Base-by-base conservation (phyloP, 2,329 filamentous ascomycete genomes). In the Cryphonectria naterciae region DNA sequence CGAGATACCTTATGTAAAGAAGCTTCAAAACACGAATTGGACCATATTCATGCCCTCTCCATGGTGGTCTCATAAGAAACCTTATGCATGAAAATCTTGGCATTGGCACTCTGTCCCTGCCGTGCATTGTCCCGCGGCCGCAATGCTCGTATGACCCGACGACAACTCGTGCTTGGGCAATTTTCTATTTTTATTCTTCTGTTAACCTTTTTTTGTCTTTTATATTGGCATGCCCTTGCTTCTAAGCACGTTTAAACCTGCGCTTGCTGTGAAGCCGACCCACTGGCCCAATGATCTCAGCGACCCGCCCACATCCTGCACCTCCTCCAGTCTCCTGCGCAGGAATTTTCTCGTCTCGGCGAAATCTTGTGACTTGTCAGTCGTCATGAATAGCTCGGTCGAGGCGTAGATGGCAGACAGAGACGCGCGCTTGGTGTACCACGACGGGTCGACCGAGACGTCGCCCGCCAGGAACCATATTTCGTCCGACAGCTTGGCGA, bases 361-460 rank as follows among this genome's bases (percentile, higher is more conserved):
- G 76, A 93, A 96, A n/a, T 88, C 89, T 0, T 86, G 83, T 4
- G 91, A 94, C 72, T 84, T 86, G 81, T 98, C 96, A 71, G 92
- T 94, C 32, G 94, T 98, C 94, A 98, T 98, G 82, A 95, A 97
- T 6, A 98, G 84, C 82, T 99, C 96, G 69, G 91, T 88, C 46
- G 91, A 89, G 67, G 93, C 93, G 76, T 89, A 90, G 58, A 88
- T 84, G 75, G 86, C 81, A 46, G 87, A 87, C 13, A 89, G 80
- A 28, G 84, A 85, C 4, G 83, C 87, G 65, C 88, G 86, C 78
- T 89, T 89, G 70, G 86, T 84, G 77, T 99, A 99, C 96, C 96
- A 99, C 5, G 90, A 91, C 4, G 89, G 88, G 80, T 98, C 95
- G 72, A 98, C 93, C 32, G 91, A 88, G 32, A 83, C 85, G 80